Base-by-base conservation (phyloP, 306 rosid species). In the Prunus kanzakura region DNA sequence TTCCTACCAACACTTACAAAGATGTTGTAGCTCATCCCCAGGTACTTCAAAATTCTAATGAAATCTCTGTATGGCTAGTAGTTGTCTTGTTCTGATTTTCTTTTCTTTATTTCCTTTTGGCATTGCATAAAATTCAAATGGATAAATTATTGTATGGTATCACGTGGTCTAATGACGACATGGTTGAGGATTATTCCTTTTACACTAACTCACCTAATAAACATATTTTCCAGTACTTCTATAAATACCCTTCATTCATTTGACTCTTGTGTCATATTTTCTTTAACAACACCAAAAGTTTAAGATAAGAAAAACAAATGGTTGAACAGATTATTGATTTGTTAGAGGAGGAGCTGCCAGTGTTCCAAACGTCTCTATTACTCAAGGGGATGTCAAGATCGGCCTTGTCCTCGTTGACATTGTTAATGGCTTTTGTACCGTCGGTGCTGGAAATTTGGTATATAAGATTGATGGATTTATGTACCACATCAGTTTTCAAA, bases 371-470 rank as follows among this genome's bases (percentile, higher is more conserved):
- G 18, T 66, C 91, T 18, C 78, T 95, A 41, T 29, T 67, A 3
- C 72, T 94, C 38, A 82, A 92, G 79, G 56, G 4, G 80, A 88
- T 45, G 50, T 72, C 81, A 81, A 78, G 71, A 90, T 89, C 0
- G 91, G 95, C 18, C 97, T 92, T 74, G 93, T 90, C 73, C 89
- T 94, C 62, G 92, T 94, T 73, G 97, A 92, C 80, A 2, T 92
- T 47, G 86, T 94, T 56, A 94, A 92, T 69, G 97, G 96, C 79
- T 94, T 94, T 83, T 89, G 96, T 69, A 89, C 93, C 55, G 96
- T 90, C 52, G 97, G 97, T 10, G 90, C 92, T 64, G 95, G 98
- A 45, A 88, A 89, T 79, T 35, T 94, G 84, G 98, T 92, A 66
- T 62, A 15, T 12, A 62, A 62, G 49, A 35, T 35, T 35, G 8